A percentile compares a stretch with the other conserved stretches of the same genome.
Conservation (phyloP, 2,329 filamentous ascomycete species). For the Alternaria infectoria region DNA sequence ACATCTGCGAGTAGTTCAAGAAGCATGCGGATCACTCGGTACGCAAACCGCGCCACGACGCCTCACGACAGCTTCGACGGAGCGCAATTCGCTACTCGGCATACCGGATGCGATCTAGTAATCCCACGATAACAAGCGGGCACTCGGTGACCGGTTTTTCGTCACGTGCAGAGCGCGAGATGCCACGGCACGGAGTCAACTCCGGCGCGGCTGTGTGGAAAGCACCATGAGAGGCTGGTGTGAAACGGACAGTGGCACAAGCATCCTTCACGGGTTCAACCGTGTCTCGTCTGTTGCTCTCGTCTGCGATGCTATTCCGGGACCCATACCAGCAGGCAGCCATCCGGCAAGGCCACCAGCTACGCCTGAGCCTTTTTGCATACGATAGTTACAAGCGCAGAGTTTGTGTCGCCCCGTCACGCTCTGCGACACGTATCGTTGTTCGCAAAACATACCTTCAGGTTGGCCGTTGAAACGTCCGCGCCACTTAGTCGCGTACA, state of each 20-base stretch:
- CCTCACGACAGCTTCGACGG: constrained; percentile 1
- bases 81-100: neutral
- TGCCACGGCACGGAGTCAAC: constrained; percentile 5
- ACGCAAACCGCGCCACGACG: neutral
- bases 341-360: neutral
- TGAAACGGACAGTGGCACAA: constrained; percentile 5
- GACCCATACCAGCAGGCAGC: neutral
- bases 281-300: constrained; percentile 3
- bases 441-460: neutral
- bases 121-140: neutral
- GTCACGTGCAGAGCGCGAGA: constrained; percentile 3
- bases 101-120: constrained; percentile 5
- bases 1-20: neutral
- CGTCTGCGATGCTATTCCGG: constrained; percentile 4
- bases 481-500: neutral
- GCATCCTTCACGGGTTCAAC: constrained; percentile 9
- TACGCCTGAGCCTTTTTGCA: neutral
- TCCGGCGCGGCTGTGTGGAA: constrained; percentile 2
- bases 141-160: constrained; percentile 5
- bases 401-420: neutral
- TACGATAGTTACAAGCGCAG: neutral
- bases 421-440: neutral
- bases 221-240: neutral
- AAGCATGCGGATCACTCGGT: constrained; percentile 8
- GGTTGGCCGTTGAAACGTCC: neutral